Evolutionary conservation across 306 rosid genomes (phyloP).

Genomic region (Prunus armeniaca): DNA sequence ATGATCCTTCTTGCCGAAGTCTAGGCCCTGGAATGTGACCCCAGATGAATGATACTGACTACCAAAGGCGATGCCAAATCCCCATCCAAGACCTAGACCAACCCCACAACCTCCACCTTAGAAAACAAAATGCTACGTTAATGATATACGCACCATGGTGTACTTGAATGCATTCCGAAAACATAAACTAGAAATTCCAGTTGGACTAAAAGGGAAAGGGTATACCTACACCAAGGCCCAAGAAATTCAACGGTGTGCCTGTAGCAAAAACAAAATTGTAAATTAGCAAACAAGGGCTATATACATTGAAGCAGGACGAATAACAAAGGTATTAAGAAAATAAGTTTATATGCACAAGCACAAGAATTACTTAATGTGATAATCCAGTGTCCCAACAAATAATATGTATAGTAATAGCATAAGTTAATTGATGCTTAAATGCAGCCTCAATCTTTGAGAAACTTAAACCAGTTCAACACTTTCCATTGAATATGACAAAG

Average conservation of each 20-base stretch:
- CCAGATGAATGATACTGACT: slow-evolving; percentile 75
- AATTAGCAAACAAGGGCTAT: slow-evolving; percentile 20
- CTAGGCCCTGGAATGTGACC: slow-evolving; percentile 66
- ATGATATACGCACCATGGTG: neutral
- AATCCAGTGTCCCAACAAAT: neutral
- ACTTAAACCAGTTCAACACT: neutral
- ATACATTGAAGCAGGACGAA: neutral
- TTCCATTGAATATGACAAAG: neutral
- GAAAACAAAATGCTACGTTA: slow-evolving; percentile 21
- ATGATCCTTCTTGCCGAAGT: slow-evolving; percentile 50
- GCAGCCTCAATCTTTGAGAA: neutral
- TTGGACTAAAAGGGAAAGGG: slow-evolving; percentile 16
- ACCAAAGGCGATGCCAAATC: slow-evolving; percentile 89
- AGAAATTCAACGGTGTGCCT: slow-evolving; percentile 85
- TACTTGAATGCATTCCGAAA: neutral
- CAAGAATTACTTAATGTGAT: neutral
- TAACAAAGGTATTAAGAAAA: neutral
- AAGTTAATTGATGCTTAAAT: neutral
- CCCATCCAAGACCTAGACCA: slow-evolving; percentile 99
- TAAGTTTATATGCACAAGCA: neutral
- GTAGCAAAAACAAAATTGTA: slow-evolving; percentile 21
- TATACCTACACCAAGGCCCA: slow-evolving; percentile 94
- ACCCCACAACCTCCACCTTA: slow-evolving; percentile 98
- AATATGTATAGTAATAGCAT: neutral
- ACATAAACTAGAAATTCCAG: neutral